These are phyloP conservation scores for Ogataea henricii DNA, from an alignment of 805 yeast species.

Conservation along the genomic window DNA sequence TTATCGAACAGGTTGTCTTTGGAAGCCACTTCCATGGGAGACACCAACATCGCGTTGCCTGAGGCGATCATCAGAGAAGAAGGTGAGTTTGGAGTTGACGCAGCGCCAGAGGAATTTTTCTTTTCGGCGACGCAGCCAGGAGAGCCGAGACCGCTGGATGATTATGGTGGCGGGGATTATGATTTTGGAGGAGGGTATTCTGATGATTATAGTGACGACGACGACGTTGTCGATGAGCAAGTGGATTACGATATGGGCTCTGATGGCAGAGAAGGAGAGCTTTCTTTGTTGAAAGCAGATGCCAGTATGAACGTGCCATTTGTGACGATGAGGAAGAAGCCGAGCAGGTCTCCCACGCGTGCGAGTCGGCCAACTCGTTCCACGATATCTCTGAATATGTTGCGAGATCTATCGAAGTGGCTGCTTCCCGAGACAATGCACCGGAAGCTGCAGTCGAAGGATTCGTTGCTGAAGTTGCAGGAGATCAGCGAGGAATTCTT, in stretches of 20 bases:
- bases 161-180: constrained; percentile 6
- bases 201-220: constrained; percentile 18
- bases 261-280: constrained; percentile 15
- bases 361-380: constrained; percentile 7
- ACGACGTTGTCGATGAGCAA: constrained; percentile 14
- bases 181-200: constrained; percentile 10
- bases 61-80: constrained; percentile 35
- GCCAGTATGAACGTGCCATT: constrained; percentile 12
- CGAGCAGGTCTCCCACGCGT: constrained; percentile 4
- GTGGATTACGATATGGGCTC: constrained; percentile 3
- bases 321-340: constrained; percentile 19
- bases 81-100: constrained; percentile 29
- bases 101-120: constrained; percentile 15
- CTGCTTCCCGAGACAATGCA: constrained; percentile 20
- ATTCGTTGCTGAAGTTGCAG: constrained; percentile 32
- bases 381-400: constrained; percentile 14
- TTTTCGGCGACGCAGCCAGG: constrained; percentile 8
- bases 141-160: constrained; percentile 12
- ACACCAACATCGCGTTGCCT: constrained; percentile 37
- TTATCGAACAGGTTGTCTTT: constrained; percentile 29
- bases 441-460: constrained; percentile 23
- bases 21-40: constrained; percentile 27
- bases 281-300: constrained; percentile 20
- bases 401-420: constrained; percentile 18
- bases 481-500: constrained; percentile 39